A percentile compares a stretch with the other conserved stretches of the same genome.
Conservation (phyloP, 768 basidiomycete genomes). For the Trametes sanguinea region DNA sequence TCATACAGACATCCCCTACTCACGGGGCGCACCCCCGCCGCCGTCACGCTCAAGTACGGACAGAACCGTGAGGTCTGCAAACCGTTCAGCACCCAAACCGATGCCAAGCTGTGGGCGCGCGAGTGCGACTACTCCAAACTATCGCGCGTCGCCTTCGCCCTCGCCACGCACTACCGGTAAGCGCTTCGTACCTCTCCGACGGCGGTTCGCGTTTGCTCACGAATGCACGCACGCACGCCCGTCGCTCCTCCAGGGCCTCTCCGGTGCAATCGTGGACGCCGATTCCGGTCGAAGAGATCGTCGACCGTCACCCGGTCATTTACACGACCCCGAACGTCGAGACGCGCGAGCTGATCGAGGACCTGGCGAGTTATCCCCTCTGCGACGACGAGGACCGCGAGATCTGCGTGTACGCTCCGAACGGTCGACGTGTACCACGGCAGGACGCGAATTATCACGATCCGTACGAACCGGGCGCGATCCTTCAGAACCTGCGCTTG, state of each 20-base stretch:
- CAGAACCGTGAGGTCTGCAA: neutral
- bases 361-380: neutral
- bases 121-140: neutral
- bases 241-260: neutral
- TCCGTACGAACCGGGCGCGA: neutral
- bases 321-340: neutral
- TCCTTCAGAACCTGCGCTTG: neutral
- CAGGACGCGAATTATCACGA: neutral
- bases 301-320: neutral
- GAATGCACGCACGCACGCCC: neutral
- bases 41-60: neutral
- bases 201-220: neutral
- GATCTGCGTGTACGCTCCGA: neutral
- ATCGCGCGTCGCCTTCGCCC: neutral
- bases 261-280: no score
- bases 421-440: neutral
- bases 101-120: neutral
- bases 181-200: neutral
- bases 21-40: neutral
- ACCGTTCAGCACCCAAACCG: neutral
- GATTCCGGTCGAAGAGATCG: neutral
- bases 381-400: neutral
- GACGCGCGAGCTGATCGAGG: neutral
- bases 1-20: neutral
- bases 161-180: slow-evolving; percentile 5